Evolutionary conservation across 352 stramenopile genomes (phyloP), one percentile per base, ranked within the genome.

Genomic region (Peronosclerospora sorghi): DNA sequence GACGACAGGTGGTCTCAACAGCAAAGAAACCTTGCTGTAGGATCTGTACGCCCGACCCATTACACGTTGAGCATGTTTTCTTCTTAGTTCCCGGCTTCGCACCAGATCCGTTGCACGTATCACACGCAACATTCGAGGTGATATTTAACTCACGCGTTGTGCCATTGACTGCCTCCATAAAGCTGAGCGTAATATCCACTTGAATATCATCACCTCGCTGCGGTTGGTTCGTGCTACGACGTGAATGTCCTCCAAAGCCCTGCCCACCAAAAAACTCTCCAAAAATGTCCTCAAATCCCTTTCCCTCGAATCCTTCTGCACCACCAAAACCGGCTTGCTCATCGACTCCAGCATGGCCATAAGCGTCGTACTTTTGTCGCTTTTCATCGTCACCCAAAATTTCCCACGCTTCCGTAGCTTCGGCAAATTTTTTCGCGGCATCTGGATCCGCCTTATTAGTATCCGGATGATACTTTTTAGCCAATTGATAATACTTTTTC

Each of bases 401-500:
- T 55, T 97, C 91, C 82, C 95, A 97, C 2, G 91, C 91, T 50
- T 97, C 88, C 8, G 80, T 92, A 7, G 89, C 85, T 45, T 97
- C 86, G 0, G 82, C 72, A 56, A 97, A 97, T 68, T 96, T 97
- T 45, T 95, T 83, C 27, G 78, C 68, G 0, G 88, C 82, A 37
- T 95, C 50, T 32, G 80, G 80, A 45, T 96, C 84, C 35, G 85
- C 74, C 56, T 97, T 97, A 69, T 98, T 98, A 32, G 94, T 96
- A 58, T 99, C 96, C 6, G 96, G 96, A 59, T 99, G 96, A 69
- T 96, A 97, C 68, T 98, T 93, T 65, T 96, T 97, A 27, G 92
- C 95, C 32, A 98, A 54, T 50, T 97, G 84, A 60, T 97, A 97
- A 68, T 96, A 97, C 56, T 96, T 95, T 68, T 98, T 98, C 75